These are phyloP conservation scores for Mucor irregularis DNA, from an alignment of 371 early-diverging fungal genomes.

Conservation along the genomic window DNA sequence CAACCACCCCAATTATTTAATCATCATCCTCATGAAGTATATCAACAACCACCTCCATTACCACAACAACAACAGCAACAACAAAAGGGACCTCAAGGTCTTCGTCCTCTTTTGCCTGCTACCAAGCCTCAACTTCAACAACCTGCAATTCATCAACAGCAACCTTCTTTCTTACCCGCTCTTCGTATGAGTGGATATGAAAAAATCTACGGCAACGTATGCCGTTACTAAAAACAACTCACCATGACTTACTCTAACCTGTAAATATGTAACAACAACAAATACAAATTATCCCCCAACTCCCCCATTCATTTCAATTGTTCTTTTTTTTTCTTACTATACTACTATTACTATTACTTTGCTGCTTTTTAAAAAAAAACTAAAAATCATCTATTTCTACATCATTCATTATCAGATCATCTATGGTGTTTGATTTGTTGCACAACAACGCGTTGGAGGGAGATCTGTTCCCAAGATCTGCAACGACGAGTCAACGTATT, in stretches of 20 bases:
- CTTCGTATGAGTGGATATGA: constrained; percentile 40
- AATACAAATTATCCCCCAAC: background rate
- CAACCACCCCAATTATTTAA: constrained; percentile 23
- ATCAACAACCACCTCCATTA: background rate
- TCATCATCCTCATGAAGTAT: constrained; percentile 1
- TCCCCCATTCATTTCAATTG: background rate
- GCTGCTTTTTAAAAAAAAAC: too few relatives aligned
- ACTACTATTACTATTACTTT: too few relatives aligned
- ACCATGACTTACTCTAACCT: background rate
- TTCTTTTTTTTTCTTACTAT: background rate
- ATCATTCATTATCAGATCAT: too few relatives aligned
- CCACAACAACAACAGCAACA: constrained; percentile 10
- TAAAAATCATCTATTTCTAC: too few relatives aligned
- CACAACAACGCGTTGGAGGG: too few relatives aligned
- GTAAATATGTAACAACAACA: background rate
- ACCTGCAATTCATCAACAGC: constrained; percentile 4
- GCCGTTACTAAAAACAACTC: constrained; percentile 28
- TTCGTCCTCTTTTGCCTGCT: constrained; percentile 26
- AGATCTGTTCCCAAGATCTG: too few relatives aligned
- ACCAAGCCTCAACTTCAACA: constrained; percentile 15
- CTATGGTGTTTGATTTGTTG: too few relatives aligned
- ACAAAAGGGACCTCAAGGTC: background rate
- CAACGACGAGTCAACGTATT: too few relatives aligned
- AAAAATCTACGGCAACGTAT: constrained; percentile 37
- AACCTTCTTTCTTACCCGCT: constrained; percentile 18